Evolutionary conservation across 1,139 yeast species (phyloP).

Genomic region (Pichia sp.): DNA sequence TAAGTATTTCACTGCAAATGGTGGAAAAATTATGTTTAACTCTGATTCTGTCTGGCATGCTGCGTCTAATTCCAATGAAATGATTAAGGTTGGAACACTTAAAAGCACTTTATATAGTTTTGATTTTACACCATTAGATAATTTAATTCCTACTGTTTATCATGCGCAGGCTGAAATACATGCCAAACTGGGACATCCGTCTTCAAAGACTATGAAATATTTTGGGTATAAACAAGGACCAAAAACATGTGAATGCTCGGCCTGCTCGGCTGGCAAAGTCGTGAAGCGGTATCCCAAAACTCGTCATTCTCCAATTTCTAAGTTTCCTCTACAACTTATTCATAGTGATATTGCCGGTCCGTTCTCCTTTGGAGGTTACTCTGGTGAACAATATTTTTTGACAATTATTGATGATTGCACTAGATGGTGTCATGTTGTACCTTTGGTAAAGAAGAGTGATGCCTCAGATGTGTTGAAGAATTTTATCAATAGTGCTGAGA

Average conservation of each 20-base stretch:
- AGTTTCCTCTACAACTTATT: not conserved
- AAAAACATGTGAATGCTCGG: not conserved
- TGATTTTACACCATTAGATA: not conserved
- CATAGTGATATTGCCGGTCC: slow-evolving; percentile 1
- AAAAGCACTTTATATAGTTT: not conserved
- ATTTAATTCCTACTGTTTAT: not conserved
- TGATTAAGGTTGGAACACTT: not conserved
- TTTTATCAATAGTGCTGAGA: no score
- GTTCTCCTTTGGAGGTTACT: no score
- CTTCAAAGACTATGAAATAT: not conserved
- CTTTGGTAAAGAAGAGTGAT: no score
- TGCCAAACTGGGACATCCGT: not conserved
- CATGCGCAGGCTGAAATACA: not conserved
- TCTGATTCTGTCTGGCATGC: not conserved
- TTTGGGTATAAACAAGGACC: not conserved
- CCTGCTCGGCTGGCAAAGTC: not conserved
- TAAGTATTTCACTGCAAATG: not conserved
- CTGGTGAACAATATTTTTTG: no score
- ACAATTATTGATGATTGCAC: no score
- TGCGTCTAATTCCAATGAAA: no score
- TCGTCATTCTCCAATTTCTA: not conserved
- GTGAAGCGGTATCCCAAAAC: not conserved
- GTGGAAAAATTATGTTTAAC: not conserved
- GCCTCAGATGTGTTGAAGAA: no score
- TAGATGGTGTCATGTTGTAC: no score